Percentiles rank a stretch among this genome's conserved stretches.
Conservation (phyloP, 208 protist genomes). For the Trypanosoma platydactyli region DNA sequence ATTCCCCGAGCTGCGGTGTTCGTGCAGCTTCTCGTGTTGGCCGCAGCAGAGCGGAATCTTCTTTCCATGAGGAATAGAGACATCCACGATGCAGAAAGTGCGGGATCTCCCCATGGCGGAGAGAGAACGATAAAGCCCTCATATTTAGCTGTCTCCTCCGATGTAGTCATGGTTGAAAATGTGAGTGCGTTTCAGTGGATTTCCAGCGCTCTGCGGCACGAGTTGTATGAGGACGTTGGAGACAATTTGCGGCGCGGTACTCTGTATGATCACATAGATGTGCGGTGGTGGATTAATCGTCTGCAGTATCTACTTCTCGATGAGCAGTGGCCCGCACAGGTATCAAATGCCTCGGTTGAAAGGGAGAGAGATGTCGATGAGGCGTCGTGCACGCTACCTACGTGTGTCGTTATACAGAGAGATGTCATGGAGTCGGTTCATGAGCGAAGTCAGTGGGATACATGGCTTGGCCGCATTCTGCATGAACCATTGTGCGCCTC, state of each 20-base stretch:
- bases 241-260: neutral
- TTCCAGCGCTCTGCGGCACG: slow-evolving; percentile 14
- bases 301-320: slow-evolving; percentile 60
- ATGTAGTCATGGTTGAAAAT: slow-evolving; percentile 20
- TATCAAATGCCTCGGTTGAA: neutral
- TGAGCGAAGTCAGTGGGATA: slow-evolving; percentile 23
- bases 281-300: slow-evolving; percentile 71
- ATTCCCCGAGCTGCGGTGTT: slow-evolving; percentile 55
- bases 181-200: slow-evolving; percentile 20
- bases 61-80: slow-evolving; percentile 16
- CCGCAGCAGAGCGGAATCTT: slow-evolving; percentile 51
- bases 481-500: neutral
- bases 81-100: neutral
- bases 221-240: slow-evolving; percentile 19
- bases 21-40: slow-evolving; percentile 64
- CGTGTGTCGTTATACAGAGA: neutral
- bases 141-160: neutral
- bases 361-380: neutral
- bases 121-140: neutral
- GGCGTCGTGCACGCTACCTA: slow-evolving; percentile 1
- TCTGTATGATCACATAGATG: slow-evolving; percentile 33
- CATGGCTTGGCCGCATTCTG: slow-evolving; percentile 20
- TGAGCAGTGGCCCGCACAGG: slow-evolving; percentile 20
- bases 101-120: neutral
- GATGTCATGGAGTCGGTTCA: neutral